Conservation (phyloP, 2,329 filamentous ascomycete genomes). For the Penicillium concentricum region DNA sequence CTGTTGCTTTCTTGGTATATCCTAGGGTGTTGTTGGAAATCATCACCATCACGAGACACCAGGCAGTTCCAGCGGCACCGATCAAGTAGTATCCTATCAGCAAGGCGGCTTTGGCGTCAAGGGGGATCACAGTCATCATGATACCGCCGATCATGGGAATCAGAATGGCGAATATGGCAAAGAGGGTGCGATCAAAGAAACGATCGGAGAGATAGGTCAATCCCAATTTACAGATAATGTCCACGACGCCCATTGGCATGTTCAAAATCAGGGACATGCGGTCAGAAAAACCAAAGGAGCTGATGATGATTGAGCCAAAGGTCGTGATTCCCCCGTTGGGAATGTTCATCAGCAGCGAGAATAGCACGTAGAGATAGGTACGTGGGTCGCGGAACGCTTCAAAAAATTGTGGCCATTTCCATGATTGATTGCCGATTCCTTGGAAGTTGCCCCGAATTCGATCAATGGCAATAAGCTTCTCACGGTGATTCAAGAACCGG, state of each 20-base stretch:
- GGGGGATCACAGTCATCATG: slow-evolving; percentile 19
- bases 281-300: slow-evolving; percentile 11
- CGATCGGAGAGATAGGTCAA: slow-evolving; percentile 13
- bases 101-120: slow-evolving; percentile 28
- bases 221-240: slow-evolving; percentile 7
- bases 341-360: slow-evolving; percentile 15
- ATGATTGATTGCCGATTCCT: slow-evolving; percentile 12
- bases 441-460: slow-evolving; percentile 16
- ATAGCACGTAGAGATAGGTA: slow-evolving; percentile 11
- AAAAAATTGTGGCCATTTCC: slow-evolving; percentile 13
- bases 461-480: slow-evolving; percentile 11
- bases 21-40: slow-evolving; percentile 26
- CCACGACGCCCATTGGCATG: slow-evolving; percentile 6
- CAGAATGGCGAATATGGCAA: slow-evolving; percentile 20
- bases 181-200: slow-evolving; percentile 11
- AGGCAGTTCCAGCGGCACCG: slow-evolving; percentile 29
- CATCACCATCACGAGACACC: slow-evolving; percentile 18
- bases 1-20: slow-evolving; percentile 37
- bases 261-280: slow-evolving; percentile 8
- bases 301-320: slow-evolving; percentile 14
- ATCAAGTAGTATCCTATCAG: slow-evolving; percentile 38
- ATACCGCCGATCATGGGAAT: slow-evolving; percentile 24
- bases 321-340: slow-evolving; percentile 20
- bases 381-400: slow-evolving; percentile 15
- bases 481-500: slow-evolving; percentile 11